phyloP scores from a whole-genome alignment of 371 early-diverging fungal species.

The Neoconidiobolus thromboides region DNA sequence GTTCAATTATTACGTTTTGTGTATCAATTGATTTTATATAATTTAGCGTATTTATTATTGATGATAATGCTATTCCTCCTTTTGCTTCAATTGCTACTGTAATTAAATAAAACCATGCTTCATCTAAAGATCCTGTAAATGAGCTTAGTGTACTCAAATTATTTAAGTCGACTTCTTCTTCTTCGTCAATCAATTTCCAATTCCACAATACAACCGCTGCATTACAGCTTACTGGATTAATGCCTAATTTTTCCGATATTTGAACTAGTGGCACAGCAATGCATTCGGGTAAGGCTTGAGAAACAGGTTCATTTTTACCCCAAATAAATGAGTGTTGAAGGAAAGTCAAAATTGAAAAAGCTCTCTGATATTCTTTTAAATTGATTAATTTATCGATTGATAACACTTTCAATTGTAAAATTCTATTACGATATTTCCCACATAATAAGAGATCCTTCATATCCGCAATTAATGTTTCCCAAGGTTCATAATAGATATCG shows the following conservation, averaged over 20 bases:
- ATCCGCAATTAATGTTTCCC: constrained; percentile 69
- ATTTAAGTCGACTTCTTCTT: constrained; percentile 46
- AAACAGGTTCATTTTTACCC: constrained; percentile 61
- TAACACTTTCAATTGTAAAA: constrained; percentile 46
- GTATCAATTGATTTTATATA: constrained; percentile 27
- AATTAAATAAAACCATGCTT: constrained; percentile 91
- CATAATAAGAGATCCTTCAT: constrained; percentile 60
- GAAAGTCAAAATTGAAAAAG: constrained; percentile 67
- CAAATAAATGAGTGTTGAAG: constrained; percentile 83
- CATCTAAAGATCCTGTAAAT: constrained; percentile 77
- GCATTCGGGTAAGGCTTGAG: constrained; percentile 28
- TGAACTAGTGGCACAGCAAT: constrained; percentile 74
- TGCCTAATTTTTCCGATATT: constrained; percentile 56
- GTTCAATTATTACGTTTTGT: constrained; percentile 27
- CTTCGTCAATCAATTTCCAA: constrained; percentile 53
- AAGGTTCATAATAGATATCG: constrained; percentile 60
- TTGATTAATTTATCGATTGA: constrained; percentile 32
- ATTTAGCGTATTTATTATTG: constrained; percentile 20
- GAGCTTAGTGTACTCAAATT: constrained; percentile 68
- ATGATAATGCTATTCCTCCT: constrained; percentile 57
- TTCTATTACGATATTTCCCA: constrained; percentile 44
- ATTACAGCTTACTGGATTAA: constrained; percentile 75
- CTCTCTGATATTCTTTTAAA: constrained; percentile 57
- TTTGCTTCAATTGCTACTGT: constrained; percentile 75
- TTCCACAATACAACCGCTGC: constrained; percentile 82